phyloP scores from a whole-genome alignment of 768 basidiomycete species.

The Suillus clintonianus region DNA sequence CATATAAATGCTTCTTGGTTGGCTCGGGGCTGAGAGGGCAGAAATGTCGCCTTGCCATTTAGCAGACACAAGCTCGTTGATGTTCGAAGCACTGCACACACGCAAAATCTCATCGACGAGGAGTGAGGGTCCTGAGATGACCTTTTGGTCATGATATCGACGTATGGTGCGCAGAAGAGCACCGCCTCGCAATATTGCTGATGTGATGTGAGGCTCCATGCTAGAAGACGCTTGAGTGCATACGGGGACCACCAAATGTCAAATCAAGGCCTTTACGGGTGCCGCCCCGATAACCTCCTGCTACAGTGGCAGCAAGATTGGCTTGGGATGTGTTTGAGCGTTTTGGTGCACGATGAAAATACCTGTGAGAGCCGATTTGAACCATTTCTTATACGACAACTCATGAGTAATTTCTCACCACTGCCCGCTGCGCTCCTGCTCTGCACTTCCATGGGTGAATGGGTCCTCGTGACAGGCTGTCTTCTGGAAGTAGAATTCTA shows the following conservation, averaged over 20 bases:
- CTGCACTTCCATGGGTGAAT: too few relatives aligned
- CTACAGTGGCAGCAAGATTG: too few relatives aligned
- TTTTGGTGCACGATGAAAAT: too few relatives aligned
- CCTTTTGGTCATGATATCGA: slow-evolving; percentile 44
- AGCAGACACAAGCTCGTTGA: slow-evolving; percentile 56
- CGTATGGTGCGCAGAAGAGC: slow-evolving; percentile 68
- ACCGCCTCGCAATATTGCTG: slow-evolving; percentile 54
- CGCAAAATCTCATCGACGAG: slow-evolving; percentile 74
- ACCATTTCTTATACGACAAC: too few relatives aligned
- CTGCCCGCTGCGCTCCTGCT: too few relatives aligned
- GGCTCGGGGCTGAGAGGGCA: slow-evolving; percentile 44
- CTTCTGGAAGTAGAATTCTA: slow-evolving; percentile 76
- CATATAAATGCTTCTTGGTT: slow-evolving; percentile 23
- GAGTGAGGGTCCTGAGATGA: slow-evolving; percentile 76
- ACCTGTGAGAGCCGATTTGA: too few relatives aligned
- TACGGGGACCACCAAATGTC: slow-evolving; percentile 54
- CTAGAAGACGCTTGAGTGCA: slow-evolving; percentile 11
- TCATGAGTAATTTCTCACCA: too few relatives aligned
- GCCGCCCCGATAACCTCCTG: too few relatives aligned
- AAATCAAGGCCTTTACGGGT: slow-evolving; percentile 83
- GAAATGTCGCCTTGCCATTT: slow-evolving; percentile 59
- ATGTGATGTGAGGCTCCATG: slow-evolving; percentile 4
- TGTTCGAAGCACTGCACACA: slow-evolving; percentile 44
- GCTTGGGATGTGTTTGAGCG: too few relatives aligned
- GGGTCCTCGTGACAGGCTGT: slow-evolving; percentile 66